Evolutionary conservation across 768 basidiomycete genomes (phyloP), one percentile per base, ranked within the genome.

Genomic region (Steccherinum ochraceum): DNA sequence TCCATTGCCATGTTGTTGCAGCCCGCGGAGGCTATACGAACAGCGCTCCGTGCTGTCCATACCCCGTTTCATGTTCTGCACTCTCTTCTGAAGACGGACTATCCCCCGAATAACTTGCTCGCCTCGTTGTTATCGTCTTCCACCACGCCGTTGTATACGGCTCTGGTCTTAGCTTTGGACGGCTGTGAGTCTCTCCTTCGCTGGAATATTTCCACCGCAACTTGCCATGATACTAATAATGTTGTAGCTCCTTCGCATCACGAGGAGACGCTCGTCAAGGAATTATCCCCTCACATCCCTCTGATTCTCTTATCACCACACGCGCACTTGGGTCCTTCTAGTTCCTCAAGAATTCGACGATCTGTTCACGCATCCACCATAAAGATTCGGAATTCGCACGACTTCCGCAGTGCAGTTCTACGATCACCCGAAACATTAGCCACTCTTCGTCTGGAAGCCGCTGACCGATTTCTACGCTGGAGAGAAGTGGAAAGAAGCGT

Each of bases 381-480:
- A 64, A 69, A 70, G 5, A 85, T 85, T 20, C 54, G 69, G 3
- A 74, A 79, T 1, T 58, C 75, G 1, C 60, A 72, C 5, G 73
- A 79, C 1, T 72, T 88, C 10, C 78, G 84, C 12, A 63, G 63
- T 24, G 82, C 81, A 11, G 67, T 88, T 12, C 85, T 88, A 64
- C 79, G 74, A 54, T 78, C 81, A 1, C 83, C 84, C 0, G 82
- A 81, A 52, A 82, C 74, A 0, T 70, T 86, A 11, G 69, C 73
- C 1, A 60, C 71, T 1, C 69, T 88, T 24, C 77, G 86, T 26
- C 69, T 65, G 16, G 86, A 87, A 63, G 84, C 84, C 0, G 73
- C 80, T 0, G 83, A 86, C 51, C 76, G 86, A 18, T 88, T 86
- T 64, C 63, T 86, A 50, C 76, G 78, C 24, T 88, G 86, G 86